Evolutionary conservation across 2,329 filamentous ascomycete genomes (phyloP).

Genomic region (Teratosphaeria pseudoeucalypti): DNA sequence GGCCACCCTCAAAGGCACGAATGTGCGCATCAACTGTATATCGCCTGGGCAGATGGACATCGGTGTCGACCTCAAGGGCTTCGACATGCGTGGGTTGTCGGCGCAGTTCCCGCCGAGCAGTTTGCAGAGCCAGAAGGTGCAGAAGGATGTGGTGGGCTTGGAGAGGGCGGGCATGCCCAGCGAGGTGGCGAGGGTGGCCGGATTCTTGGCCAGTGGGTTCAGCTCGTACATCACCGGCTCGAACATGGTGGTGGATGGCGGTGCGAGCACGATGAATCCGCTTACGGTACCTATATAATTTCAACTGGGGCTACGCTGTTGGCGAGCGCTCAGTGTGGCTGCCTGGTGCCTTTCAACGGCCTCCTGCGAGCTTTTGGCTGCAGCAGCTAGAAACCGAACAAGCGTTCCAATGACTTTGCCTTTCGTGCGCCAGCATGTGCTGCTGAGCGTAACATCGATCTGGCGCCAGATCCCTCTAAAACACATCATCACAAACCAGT

Average conservation of each 20-base stretch:
- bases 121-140: slow-evolving; percentile 41
- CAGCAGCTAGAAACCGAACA: neutral
- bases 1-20: slow-evolving; percentile 46
- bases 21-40: slow-evolving; percentile 49
- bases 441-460: neutral
- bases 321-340: neutral
- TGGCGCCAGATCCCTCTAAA: neutral
- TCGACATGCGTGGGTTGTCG: slow-evolving; percentile 41
- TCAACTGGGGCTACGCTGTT: neutral
- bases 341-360: neutral
- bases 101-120: slow-evolving; percentile 46
- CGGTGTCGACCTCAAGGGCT: slow-evolving; percentile 37
- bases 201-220: slow-evolving; percentile 53
- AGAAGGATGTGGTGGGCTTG: slow-evolving; percentile 45
- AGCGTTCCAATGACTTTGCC: no score
- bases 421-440: neutral
- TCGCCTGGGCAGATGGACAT: slow-evolving; percentile 38
- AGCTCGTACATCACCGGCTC: slow-evolving; percentile 52
- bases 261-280: slow-evolving; percentile 33
- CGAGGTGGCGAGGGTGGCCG: slow-evolving; percentile 50
- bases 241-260: slow-evolving; percentile 54
- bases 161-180: slow-evolving; percentile 48
- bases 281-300: slow-evolving; percentile 20
- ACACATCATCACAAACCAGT: neutral
- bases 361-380: neutral